Conservation (phyloP, 495 filamentous ascomycete genomes). For the Penicillium crystallinum region DNA sequence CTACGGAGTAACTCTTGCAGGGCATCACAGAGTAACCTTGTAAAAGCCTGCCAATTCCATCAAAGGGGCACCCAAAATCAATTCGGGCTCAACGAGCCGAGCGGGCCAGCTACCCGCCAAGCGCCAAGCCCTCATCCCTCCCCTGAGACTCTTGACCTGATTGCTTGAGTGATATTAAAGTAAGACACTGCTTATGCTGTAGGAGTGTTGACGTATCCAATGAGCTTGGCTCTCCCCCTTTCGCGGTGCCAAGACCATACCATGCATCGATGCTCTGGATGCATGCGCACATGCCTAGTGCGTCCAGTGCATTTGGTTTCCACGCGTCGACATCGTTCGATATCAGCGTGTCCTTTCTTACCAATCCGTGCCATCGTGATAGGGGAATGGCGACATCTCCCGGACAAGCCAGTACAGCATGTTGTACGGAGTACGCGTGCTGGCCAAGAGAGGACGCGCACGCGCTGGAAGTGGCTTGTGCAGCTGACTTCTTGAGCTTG, state of each 20-base stretch:
- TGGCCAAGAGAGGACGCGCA: not conserved
- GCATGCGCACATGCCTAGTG: not conserved
- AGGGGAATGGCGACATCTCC: not conserved
- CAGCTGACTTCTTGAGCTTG: not conserved
- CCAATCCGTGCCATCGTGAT: not conserved
- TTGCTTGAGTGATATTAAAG: conserved; percentile 4
- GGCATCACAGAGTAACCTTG: too few relatives aligned
- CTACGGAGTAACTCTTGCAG: too few relatives aligned
- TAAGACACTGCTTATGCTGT: conserved; percentile 13
- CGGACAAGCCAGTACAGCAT: not conserved
- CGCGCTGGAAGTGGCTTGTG: not conserved
- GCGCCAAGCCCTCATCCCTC: conserved; percentile 14
- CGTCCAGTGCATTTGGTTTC: not conserved
- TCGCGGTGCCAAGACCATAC: not conserved
- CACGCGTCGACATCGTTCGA: not conserved
- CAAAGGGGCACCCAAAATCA: not conserved
- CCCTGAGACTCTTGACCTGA: not conserved
- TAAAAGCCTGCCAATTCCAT: too few relatives aligned
- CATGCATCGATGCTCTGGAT: not conserved
- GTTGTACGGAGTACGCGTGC: not conserved
- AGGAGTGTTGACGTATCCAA: not conserved
- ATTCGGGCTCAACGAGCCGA: conserved; percentile 11
- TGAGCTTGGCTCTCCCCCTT: conserved; percentile 9
- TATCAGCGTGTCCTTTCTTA: not conserved
- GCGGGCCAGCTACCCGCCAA: conserved; percentile 17